A percentile compares a stretch with the other conserved stretches of the same genome.
Conservation (phyloP, 2,329 filamentous ascomycete species). For the Monosporascus sp. region DNA sequence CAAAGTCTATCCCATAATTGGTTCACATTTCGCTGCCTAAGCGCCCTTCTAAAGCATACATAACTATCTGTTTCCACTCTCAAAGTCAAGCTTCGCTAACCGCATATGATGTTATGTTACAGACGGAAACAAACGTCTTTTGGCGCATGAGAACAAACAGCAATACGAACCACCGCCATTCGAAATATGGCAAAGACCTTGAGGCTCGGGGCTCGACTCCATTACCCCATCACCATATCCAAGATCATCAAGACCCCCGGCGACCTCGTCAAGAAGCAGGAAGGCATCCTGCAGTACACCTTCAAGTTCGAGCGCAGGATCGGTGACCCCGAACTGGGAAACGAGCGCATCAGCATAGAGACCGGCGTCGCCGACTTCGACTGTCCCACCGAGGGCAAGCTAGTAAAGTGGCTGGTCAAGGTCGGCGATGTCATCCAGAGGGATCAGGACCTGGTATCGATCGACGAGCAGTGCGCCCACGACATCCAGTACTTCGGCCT, state of each 20-base stretch:
- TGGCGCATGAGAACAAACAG: not conserved
- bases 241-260: conserved; percentile 73
- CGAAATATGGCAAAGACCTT: conserved; percentile 40
- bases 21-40: too few relatives aligned
- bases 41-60: not conserved
- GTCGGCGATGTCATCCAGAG: conserved; percentile 60
- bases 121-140: not conserved
- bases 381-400: conserved; percentile 74
- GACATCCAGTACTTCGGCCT: conserved; percentile 87
- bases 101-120: not conserved
- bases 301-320: conserved; percentile 77
- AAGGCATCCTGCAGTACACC: conserved; percentile 79
- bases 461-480: conserved; percentile 89
- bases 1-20: too few relatives aligned
- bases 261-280: conserved; percentile 70
- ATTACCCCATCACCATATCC: conserved; percentile 90
- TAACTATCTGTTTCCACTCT: not conserved
- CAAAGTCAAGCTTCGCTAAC: not conserved
- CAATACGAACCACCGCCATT: not conserved
- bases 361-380: conserved; percentile 75
- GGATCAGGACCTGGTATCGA: conserved; percentile 60
- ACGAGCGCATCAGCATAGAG: conserved; percentile 61
- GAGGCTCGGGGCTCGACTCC: conserved; percentile 58
- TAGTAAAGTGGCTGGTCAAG: conserved; percentile 71
- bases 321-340: conserved; percentile 57